Conservation (phyloP, 2,329 filamentous ascomycete genomes). For the Mycosphaerella arachidis region DNA sequence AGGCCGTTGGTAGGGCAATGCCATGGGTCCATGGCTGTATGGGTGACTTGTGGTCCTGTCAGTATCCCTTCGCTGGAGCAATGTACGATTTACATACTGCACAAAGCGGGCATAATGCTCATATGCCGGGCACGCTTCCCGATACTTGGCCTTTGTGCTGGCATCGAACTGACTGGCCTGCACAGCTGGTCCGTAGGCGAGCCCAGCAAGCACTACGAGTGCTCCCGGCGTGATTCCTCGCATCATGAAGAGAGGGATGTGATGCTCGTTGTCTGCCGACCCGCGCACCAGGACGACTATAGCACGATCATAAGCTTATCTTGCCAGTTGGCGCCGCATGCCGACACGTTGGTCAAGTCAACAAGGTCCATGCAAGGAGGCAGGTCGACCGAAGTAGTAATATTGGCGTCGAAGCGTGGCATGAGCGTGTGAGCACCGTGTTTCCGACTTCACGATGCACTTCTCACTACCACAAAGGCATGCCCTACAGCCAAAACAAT, state of each 20-base stretch:
- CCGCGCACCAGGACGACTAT: background rate
- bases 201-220: slow-evolving; percentile 28
- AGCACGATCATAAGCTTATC: background rate
- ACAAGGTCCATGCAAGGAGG: background rate
- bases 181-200: slow-evolving; percentile 23
- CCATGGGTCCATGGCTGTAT: slow-evolving; percentile 71
- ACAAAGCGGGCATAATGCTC: slow-evolving; percentile 36
- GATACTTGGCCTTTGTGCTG: slow-evolving; percentile 31
- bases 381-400: background rate
- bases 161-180: slow-evolving; percentile 20
- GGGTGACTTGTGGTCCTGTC: slow-evolving; percentile 56
- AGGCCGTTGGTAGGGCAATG: slow-evolving; percentile 82
- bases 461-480: no score
- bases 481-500: no score
- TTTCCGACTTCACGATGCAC: no score
- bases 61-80: slow-evolving; percentile 2
- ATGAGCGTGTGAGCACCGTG: slow-evolving; percentile 1
- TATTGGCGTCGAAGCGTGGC: background rate
- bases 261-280: background rate
- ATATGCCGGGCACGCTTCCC: slow-evolving; percentile 37
- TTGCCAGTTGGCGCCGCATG: background rate
- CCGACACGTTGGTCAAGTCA: slow-evolving; percentile 4
- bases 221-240: slow-evolving; percentile 23
- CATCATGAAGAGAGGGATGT: slow-evolving; percentile 15
- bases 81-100: slow-evolving; percentile 27